These are phyloP conservation scores for Ottelia alismoides DNA, from an alignment of 106 monocot genomes.

Conservation along the genomic window DNA sequence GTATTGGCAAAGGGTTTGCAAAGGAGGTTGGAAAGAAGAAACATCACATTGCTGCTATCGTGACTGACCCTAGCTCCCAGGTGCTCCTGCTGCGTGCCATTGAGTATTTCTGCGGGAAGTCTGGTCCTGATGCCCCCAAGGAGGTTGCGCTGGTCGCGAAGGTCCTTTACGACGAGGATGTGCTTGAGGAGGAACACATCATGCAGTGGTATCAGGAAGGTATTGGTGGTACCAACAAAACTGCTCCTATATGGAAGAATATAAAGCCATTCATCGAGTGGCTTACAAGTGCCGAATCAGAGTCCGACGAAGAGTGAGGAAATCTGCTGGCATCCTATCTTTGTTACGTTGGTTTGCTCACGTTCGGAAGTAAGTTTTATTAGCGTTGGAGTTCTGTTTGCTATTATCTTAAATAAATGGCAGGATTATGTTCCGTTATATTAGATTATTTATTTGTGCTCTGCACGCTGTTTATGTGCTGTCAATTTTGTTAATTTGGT, in stretches of 20 bases:
- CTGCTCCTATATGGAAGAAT: conserved; percentile 42
- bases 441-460: no score
- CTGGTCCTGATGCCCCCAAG: conserved; percentile 48
- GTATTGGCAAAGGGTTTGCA: conserved; percentile 58
- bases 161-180: conserved; percentile 58
- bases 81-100: conserved; percentile 43
- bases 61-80: conserved; percentile 37
- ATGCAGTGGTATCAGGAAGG: conserved; percentile 64
- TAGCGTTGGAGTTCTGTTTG: no score
- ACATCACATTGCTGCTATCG: conserved; percentile 30
- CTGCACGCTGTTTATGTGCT: no score
- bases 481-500: no score
- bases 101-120: conserved; percentile 38
- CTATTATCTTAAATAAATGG: no score
- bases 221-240: conserved; percentile 11
- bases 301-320: conserved; percentile 29
- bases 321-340: no score
- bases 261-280: conserved; percentile 86
- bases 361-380: no score
- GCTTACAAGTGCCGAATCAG: conserved; percentile 57
- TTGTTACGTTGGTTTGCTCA: no score
- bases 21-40: conserved; percentile 64
- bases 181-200: conserved; percentile 66
- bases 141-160: conserved; percentile 55
- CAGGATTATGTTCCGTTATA: no score